Base-by-base conservation (phyloP, 129 eudicot species). In the Tagetes patula region DNA sequence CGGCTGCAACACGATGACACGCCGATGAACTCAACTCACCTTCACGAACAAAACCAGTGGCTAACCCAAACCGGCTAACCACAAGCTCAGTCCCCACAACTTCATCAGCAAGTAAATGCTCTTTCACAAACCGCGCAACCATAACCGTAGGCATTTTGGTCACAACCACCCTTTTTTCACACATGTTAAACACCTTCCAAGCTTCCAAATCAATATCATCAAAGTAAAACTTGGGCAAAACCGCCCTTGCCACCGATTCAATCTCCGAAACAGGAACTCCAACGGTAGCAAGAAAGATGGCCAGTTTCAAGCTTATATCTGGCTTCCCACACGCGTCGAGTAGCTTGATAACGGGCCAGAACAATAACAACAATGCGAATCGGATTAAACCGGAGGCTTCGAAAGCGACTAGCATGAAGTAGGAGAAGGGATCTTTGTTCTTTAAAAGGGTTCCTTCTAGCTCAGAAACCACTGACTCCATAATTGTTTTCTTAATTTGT, bases 301-400 rank as follows among this genome's bases (percentile, higher is more conserved):
- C 79, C n/a, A 94, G 42, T 71, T 85, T 88, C 0, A 94, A 59
- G 74, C 91, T 92, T 0, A 56, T 31, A 27, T 88, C 87, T 2
- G 67, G 76, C 69, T 68, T 62, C 10, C 89, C 85, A 3, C 78
- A 77, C 0, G 74, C 49, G 33, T 82, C 96, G 0, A 94, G 80
- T 43, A 88, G 69, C 36, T 85, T 77, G 50, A 90, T 82, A 42
- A 94, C 61, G 0, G 98, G 98, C 96, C 96, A 94, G 3, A 86
- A 27, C 6, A 73, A 4, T 13, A 94, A 66, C 71, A 94, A 81
- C 27, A 88, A 31, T 13, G 92, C 79, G 56, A 94, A 94, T 1
- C 98, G 93, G 50, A 90, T 73, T 37, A 94, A 78, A 5, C 97
- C 96, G 0, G 98, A 94, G 1, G 97, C 96, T 73, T 94, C 98